Evolutionary conservation across 176 grass and related monocot genomes (phyloP), one percentile per base, ranked within the genome.

Genomic region (Avena insularis): DNA sequence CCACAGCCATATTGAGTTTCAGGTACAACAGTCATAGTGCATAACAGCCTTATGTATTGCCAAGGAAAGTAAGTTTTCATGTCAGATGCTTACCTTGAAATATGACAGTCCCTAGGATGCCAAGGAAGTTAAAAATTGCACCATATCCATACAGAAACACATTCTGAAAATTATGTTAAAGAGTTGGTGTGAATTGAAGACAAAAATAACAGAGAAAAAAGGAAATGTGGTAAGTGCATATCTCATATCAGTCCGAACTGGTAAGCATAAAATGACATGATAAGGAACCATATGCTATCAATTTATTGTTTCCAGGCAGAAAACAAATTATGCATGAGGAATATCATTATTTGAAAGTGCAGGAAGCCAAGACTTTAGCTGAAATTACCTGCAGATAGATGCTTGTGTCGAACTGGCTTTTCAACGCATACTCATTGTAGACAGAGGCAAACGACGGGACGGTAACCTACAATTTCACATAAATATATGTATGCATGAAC

Each of bases 111-210:
- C 87, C 97, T 78, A 99, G 33, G 82, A 99, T 96, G 15, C 94
- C 97, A 81, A 99, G 91, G 48, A 99, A 93, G 80, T 99, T 99
- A 87, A 99, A 99, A 88, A 99, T 93, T 71, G 97, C 97, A 84
- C 97, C 97, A 92, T 99, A 96, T 83, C 97, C 97, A 87, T 99
- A 99, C 77, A 99, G 88, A 95, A 99, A 99, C 57, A 99, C 80
- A 79, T 99, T 99, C 94, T 99, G 91, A 84, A 90, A 51, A 79
- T 84, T 84, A 82, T 72, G 16, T 78, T 67, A 23, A 23, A n/a
- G 2, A 54, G 13, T 72, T 82, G 67, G 63, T 47, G 43, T 59
- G 43, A 51, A n/a, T 71, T 45, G 80, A 85, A n/a, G 58, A 64
- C 8, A 72, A 31, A 29, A 65, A 15, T 17, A 29, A 62, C n/a